phyloP scores from a whole-genome alignment of 371 early-diverging fungal genomes.

The Mucor piriformis region DNA sequence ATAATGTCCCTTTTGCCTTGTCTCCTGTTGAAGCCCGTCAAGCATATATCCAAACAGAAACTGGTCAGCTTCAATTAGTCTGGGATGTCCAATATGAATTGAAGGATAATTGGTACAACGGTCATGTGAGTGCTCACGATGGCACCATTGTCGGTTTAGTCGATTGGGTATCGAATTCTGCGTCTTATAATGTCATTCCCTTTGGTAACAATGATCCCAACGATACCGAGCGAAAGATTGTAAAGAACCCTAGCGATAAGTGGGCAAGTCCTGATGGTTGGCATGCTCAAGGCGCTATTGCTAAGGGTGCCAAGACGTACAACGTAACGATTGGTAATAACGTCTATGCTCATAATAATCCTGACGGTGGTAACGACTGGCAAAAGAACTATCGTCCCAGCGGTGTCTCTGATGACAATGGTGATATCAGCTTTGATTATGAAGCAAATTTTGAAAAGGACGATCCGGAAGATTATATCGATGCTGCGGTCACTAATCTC shows the following conservation, averaged over 20 bases:
- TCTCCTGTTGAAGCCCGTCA: slow-evolving; percentile 58
- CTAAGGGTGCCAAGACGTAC: slow-evolving; percentile 41
- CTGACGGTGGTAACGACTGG: slow-evolving; percentile 51
- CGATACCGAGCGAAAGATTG: slow-evolving; percentile 64
- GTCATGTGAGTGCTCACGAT: slow-evolving; percentile 76
- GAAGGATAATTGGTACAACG: slow-evolving; percentile 88
- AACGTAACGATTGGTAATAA: slow-evolving; percentile 74
- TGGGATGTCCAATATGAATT: slow-evolving; percentile 92
- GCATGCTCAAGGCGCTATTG: slow-evolving; percentile 57
- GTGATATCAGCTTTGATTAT: slow-evolving; percentile 77
- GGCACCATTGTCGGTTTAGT: slow-evolving; percentile 74
- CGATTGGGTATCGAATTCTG: slow-evolving; percentile 89
- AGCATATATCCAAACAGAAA: slow-evolving; percentile 61
- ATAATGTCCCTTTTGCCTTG: slow-evolving; percentile 63
- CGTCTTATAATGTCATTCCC: slow-evolving; percentile 83
- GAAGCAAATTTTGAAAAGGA: slow-evolving; percentile 64
- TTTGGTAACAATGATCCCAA: slow-evolving; percentile 87
- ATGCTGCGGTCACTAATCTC: slow-evolving; percentile 89
- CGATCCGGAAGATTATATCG: slow-evolving; percentile 75
- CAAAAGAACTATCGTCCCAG: slow-evolving; percentile 77
- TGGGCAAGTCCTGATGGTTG: slow-evolving; percentile 82
- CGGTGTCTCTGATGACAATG: slow-evolving; percentile 54
- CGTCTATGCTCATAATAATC: slow-evolving; percentile 55
- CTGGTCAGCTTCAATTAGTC: slow-evolving; percentile 62
- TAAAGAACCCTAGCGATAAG: slow-evolving; percentile 74